phyloP scores from a whole-genome alignment of 2,329 filamentous ascomycete species.

The Penicillium janthinellum region DNA sequence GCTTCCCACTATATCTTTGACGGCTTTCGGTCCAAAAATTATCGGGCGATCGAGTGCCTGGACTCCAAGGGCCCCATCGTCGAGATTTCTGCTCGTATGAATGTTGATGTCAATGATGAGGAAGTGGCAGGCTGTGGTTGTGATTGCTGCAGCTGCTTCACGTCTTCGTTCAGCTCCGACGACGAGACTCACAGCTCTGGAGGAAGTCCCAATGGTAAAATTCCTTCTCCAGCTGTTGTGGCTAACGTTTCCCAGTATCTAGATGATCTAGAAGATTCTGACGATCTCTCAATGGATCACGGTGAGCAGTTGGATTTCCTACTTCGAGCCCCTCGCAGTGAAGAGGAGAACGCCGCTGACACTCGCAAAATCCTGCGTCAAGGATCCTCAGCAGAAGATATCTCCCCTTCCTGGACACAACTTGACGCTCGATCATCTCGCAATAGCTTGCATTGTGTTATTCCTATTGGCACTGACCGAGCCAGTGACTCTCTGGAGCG shows the following conservation, averaged over 20 bases:
- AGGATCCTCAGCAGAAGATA: background rate
- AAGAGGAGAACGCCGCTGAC: background rate
- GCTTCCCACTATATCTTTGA: background rate
- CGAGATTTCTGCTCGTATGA: slow-evolving; percentile 10
- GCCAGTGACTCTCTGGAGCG: background rate
- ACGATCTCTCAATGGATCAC: background rate
- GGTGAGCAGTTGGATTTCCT: background rate
- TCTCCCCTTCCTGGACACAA: slow-evolving; percentile 1
- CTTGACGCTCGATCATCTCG: background rate
- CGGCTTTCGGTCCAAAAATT: background rate
- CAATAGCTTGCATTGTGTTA: background rate
- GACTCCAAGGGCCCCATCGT: background rate
- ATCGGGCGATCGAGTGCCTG: slow-evolving; percentile 13
- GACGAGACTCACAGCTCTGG: background rate
- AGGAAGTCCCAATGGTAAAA: background rate
- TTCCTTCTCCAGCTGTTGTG: background rate
- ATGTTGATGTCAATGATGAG: background rate
- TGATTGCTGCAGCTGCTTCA: background rate
- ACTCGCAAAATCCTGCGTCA: background rate
- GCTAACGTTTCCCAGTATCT: background rate
- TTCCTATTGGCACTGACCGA: background rate
- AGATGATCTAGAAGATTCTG: background rate
- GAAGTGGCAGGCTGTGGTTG: background rate
- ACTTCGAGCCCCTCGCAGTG: background rate
- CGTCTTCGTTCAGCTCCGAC: background rate